phyloP scores from a whole-genome alignment of 2,329 filamentous ascomycete species.

The Aspergillus ustus region DNA sequence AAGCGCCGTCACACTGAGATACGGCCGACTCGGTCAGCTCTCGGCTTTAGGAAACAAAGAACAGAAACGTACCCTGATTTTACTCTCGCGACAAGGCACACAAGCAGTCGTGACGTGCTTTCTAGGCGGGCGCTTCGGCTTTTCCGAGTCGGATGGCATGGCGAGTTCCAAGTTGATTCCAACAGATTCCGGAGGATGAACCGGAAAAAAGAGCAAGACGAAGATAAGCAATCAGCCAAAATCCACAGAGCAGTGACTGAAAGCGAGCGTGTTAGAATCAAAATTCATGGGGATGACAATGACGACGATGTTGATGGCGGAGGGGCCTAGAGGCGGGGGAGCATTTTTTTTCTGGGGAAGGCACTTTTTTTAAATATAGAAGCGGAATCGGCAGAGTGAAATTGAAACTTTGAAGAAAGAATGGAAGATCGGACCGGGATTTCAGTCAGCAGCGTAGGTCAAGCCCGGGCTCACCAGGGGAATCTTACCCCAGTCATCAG shows the following conservation, averaged over 20 bases:
- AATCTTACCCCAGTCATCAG: conserved; percentile 7
- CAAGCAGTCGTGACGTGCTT: conserved; percentile 53
- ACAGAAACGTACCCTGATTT: conserved; percentile 43
- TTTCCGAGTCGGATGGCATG: conserved; percentile 12
- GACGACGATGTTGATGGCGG: conserved; percentile 7
- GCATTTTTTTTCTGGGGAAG: background rate
- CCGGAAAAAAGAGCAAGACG: background rate
- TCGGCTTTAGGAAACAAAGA: background rate
- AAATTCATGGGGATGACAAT: conserved; percentile 15
- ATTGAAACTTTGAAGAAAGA: background rate
- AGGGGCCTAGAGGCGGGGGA: background rate
- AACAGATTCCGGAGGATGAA: background rate
- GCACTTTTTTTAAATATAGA: background rate
- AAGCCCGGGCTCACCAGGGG: background rate
- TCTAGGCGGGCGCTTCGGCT: conserved; percentile 22
- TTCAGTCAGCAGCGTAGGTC: background rate
- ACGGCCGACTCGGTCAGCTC: background rate
- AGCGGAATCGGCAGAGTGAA: background rate
- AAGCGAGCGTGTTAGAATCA: conserved; percentile 2
- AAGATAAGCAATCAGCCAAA: conserved; percentile 11
- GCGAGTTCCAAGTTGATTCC: background rate
- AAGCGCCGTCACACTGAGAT: conserved; percentile 42
- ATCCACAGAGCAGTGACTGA: conserved; percentile 14
- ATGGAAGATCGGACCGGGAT: conserved; percentile 8
- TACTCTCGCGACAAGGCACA: conserved; percentile 51